These are phyloP conservation scores for Diaporthe vexans DNA, from an alignment of 2,329 filamentous ascomycete species.

Conservation along the genomic window DNA sequence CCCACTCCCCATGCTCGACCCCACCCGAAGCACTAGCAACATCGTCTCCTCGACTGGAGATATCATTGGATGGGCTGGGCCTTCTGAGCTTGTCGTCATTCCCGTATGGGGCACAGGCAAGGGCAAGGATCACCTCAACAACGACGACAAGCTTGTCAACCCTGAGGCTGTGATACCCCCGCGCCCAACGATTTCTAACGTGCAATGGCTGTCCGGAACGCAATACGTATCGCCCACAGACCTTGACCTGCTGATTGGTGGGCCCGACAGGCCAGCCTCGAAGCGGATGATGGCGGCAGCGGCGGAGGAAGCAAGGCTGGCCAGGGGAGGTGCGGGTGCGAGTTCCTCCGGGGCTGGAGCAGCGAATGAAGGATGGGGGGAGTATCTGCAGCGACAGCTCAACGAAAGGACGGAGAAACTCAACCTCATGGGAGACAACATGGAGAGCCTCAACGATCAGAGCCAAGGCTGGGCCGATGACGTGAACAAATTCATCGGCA, in stretches of 20 bases:
- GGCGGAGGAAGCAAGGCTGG: conserved; percentile 78
- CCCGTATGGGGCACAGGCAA: conserved; percentile 86
- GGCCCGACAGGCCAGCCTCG: conserved; percentile 87
- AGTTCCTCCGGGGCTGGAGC: conserved; percentile 44
- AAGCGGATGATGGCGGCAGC: conserved; percentile 89
- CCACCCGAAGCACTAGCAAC: conserved; percentile 77
- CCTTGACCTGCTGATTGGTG: conserved; percentile 91
- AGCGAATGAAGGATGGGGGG: conserved; percentile 74
- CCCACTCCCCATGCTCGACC: conserved; percentile 79
- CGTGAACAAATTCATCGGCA: conserved; percentile 86
- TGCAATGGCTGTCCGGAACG: conserved; percentile 97
- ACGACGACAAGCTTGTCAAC: conserved; percentile 84
- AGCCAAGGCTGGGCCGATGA: conserved; percentile 89
- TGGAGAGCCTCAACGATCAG: conserved; percentile 85
- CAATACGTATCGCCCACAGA: conserved; percentile 90
- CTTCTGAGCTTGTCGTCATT: conserved; percentile 86
- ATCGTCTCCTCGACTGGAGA: conserved; percentile 84
- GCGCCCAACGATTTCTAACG: conserved; percentile 91
- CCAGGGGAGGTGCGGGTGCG: conserved; percentile 51
- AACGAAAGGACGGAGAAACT: conserved; percentile 93
- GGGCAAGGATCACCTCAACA: conserved; percentile 64
- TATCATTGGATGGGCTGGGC: conserved; percentile 89
- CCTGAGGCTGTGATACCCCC: conserved; percentile 79
- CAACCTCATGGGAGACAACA: conserved; percentile 84
- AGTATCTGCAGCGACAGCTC: conserved; percentile 88